These are phyloP conservation scores for Calonectria pteridis DNA, from an alignment of 2,329 filamentous ascomycete genomes.

Conservation along the genomic window DNA sequence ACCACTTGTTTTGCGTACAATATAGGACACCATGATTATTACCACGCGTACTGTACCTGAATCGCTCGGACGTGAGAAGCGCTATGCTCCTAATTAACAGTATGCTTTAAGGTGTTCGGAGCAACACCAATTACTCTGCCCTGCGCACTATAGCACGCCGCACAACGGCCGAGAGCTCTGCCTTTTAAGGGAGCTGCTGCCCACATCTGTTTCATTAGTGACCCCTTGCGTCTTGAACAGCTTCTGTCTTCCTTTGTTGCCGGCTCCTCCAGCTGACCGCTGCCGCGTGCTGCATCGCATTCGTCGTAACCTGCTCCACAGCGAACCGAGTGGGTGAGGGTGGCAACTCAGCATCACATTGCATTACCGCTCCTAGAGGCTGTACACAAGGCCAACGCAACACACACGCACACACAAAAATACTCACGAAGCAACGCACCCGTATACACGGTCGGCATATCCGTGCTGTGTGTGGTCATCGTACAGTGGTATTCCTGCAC, in stretches of 20 bases:
- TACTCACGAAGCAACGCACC: neutral
- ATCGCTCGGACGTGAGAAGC: neutral
- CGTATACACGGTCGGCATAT: neutral
- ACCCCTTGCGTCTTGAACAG: neutral
- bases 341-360: slow-evolving; percentile 15
- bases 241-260: neutral
- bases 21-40: slow-evolving; percentile 9
- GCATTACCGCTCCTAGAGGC: neutral
- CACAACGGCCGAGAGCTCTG: neutral
- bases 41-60: slow-evolving; percentile 6
- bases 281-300: slow-evolving; percentile 5
- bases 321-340: neutral
- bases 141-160: neutral
- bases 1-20: slow-evolving; percentile 9
- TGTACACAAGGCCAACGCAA: slow-evolving; percentile 2
- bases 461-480: neutral
- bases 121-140: neutral
- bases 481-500: neutral
- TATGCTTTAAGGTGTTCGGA: neutral
- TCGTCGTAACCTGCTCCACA: neutral
- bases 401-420: neutral
- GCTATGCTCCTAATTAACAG: neutral
- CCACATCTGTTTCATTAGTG: neutral
- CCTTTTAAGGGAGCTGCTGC: neutral
- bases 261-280: neutral